A percentile compares a stretch with the other conserved stretches of the same genome.
phyloP scores from a whole-genome alignment of 2,329 filamentous ascomycete species.

The Rhynchosporium agropyri region DNA sequence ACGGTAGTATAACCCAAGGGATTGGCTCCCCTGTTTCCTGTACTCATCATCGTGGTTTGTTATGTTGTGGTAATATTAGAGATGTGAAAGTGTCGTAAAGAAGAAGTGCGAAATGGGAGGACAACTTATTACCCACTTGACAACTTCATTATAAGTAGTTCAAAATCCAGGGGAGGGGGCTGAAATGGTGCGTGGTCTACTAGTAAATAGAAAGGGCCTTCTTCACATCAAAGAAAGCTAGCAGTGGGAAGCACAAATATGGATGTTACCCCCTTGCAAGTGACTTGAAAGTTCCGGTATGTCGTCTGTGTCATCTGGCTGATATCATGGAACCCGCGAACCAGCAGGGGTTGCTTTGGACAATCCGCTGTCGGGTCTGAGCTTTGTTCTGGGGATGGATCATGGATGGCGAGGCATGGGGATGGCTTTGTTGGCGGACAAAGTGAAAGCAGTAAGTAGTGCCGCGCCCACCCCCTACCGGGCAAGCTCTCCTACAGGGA shows the following conservation, averaged over 20 bases:
- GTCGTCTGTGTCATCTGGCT: conserved; percentile 43
- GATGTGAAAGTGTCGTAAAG: conserved; percentile 10
- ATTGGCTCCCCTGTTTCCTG: conserved; percentile 31
- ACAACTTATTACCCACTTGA: conserved; percentile 23
- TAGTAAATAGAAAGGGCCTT: conserved; percentile 36
- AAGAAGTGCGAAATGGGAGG: conserved; percentile 11
- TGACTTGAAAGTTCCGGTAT: conserved; percentile 41
- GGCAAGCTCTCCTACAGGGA: conserved; percentile 36
- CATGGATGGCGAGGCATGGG: conserved; percentile 12
- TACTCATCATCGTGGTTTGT: conserved; percentile 36
- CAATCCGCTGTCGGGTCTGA: conserved; percentile 38
- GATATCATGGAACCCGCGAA: conserved; percentile 39
- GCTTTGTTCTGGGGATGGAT: conserved; percentile 41
- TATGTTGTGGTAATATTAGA: conserved; percentile 1
- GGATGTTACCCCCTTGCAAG: conserved; percentile 37
- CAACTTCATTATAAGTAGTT: conserved; percentile 27
- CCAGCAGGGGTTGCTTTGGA: conserved; percentile 32
- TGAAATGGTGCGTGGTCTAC: conserved; percentile 31
- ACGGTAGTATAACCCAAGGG: conserved; percentile 43
- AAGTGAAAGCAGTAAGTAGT: conserved; percentile 37
- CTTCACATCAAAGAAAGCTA: conserved; percentile 36
- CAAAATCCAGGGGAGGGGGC: conserved; percentile 29
- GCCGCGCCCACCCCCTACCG: conserved; percentile 1
- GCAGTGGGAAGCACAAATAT: conserved; percentile 41
- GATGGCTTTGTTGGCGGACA: conserved; percentile 37